Evolutionary conservation across 768 basidiomycete species (phyloP).

Genomic region (Suillus subaureus): DNA sequence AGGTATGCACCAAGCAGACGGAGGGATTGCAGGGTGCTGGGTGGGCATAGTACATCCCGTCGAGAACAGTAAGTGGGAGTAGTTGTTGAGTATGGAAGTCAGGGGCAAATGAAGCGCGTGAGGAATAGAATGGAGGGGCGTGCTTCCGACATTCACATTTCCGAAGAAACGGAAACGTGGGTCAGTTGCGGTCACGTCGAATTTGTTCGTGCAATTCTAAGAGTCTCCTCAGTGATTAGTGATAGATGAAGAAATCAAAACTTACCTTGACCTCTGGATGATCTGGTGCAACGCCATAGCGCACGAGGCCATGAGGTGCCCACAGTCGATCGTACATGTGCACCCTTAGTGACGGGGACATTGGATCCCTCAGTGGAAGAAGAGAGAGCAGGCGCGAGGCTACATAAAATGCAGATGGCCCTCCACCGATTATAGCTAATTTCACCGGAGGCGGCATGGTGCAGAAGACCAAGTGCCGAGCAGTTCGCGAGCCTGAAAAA

Average conservation of each 20-base stretch:
- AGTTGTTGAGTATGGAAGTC: conserved; percentile 61
- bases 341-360: conserved; percentile 50
- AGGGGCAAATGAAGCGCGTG: conserved; percentile 63
- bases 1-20: conserved; percentile 55
- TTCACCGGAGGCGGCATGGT: conserved; percentile 49
- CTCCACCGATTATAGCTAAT: conserved; percentile 90
- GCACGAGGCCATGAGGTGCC: conserved; percentile 91
- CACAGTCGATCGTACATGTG: conserved; percentile 93
- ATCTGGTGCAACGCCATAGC: conserved; percentile 97
- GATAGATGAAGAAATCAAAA: conserved; percentile 6
- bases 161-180: conserved; percentile 88
- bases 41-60: conserved; percentile 79
- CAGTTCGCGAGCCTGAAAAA: not conserved
- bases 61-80: conserved; percentile 85
- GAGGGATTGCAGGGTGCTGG: conserved; percentile 55
- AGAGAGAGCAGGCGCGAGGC: conserved; percentile 81
- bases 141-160: conserved; percentile 67
- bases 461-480: not conserved
- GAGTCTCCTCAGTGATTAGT: conserved; percentile 15
- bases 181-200: conserved; percentile 80
- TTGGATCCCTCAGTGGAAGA: conserved; percentile 40
- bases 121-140: conserved; percentile 43
- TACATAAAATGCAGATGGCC: conserved; percentile 96
- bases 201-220: conserved; percentile 96
- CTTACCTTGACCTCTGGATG: conserved; percentile 94